Evolutionary conservation across 331 rosid genomes (phyloP), one percentile per base, ranked within the genome.

Genomic region (Quercus tomentella): DNA sequence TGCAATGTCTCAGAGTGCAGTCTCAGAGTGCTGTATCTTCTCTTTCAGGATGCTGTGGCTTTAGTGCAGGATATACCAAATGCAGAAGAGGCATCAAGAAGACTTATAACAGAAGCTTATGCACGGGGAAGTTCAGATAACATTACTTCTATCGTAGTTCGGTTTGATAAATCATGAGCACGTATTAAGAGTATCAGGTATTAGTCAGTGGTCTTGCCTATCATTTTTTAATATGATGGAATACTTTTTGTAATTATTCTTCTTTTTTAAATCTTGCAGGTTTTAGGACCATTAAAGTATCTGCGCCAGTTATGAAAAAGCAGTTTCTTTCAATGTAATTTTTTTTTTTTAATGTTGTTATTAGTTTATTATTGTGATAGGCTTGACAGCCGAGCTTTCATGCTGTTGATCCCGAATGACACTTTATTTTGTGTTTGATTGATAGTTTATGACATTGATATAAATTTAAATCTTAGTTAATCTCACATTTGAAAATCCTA

Each of bases 91-190:
- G 95, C 98, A 25, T 89, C 96, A 20, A 90, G 87, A 85, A 89
- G 81, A 75, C 91, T 93, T 12, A 86, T 89, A 41, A 83, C 89
- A 86, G 96, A 91, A 82, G 98, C 98, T 72, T 93, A 84, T 86
- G 76, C 82, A 1, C 84, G 89, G 33, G 98, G 98, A 74, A 93
- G 98, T 85, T 78, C 98, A 11, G 98, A 93, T 84, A 93, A 93
- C 81, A 93, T 93, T 63, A 93, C 98, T 25, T 90, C 97, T 54
- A 91, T 93, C 0, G 94, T 93, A 51, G 98, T 91, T 76, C 92
- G 95, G 60, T 93, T 93, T 77, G 97, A 81, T 83, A 31, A 81
- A 54, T 77, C 94, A 20, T 92, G 91, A 89, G 71, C 70, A 78
- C 66, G 45, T 56, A 57, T 58, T 63, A 67, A 67, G 61, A 49